Evolutionary conservation across 2,329 filamentous ascomycete species (phyloP).

Genomic region (Cucurbitaria berberidis): DNA sequence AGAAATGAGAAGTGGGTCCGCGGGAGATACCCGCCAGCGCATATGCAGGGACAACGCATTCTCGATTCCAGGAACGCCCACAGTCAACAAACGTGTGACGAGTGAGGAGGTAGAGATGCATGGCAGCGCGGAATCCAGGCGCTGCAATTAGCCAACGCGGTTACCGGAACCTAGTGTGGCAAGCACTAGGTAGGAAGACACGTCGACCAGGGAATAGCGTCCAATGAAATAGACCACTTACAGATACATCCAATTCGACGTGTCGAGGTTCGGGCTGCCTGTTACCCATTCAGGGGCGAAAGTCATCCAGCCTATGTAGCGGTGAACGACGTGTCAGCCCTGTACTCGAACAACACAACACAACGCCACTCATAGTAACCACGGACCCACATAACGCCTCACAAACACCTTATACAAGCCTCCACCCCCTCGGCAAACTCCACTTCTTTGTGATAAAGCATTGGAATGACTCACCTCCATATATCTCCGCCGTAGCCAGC

Average conservation of each 20-base stretch:
- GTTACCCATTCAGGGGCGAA: constrained; percentile 70
- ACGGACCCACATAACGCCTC: constrained; percentile 24
- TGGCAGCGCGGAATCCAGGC: background rate
- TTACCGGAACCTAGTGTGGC: background rate
- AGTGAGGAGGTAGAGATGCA: background rate
- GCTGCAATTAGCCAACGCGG: background rate
- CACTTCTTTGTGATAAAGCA: background rate
- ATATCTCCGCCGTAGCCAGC: constrained; percentile 68
- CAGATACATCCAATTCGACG: constrained; percentile 65
- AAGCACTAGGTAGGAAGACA: background rate
- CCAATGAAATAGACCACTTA: constrained; percentile 34
- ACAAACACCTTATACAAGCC: constrained; percentile 2
- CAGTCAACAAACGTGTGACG: background rate
- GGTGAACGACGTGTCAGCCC: constrained; percentile 49
- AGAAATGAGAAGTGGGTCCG: constrained; percentile 23
- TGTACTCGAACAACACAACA: constrained; percentile 28
- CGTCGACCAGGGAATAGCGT: background rate
- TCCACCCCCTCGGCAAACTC: background rate
- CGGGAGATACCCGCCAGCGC: constrained; percentile 16
- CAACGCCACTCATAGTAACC: constrained; percentile 23
- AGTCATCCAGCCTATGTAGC: constrained; percentile 63
- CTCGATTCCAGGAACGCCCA: constrained; percentile 1
- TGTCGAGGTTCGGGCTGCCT: constrained; percentile 63
- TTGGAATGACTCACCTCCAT: constrained; percentile 56
- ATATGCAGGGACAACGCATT: constrained; percentile 27